phyloP scores from a whole-genome alignment of 2,329 filamentous ascomycete genomes.

The Pseudogymnoascus sp. region DNA sequence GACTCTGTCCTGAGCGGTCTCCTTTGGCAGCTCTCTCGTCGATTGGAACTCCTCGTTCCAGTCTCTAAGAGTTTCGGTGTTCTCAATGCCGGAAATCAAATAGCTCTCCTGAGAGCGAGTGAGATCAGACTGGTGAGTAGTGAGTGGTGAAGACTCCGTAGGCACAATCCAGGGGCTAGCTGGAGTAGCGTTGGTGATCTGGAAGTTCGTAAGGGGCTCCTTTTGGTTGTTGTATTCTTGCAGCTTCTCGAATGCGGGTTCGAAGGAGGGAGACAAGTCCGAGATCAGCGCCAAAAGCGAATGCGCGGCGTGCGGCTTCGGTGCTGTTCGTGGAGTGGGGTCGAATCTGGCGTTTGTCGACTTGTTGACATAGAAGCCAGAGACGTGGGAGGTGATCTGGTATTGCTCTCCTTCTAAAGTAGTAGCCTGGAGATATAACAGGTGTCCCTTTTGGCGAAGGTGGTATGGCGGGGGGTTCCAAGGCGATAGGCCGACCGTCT shows the following conservation, averaged over 20 bases:
- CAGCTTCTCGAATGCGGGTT: slow-evolving; percentile 64
- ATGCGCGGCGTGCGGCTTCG: slow-evolving; percentile 73
- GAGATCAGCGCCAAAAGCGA: slow-evolving; percentile 76
- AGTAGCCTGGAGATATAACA: slow-evolving; percentile 81
- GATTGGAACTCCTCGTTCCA: slow-evolving; percentile 99
- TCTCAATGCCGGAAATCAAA: slow-evolving; percentile 82
- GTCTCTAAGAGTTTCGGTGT: slow-evolving; percentile 86
- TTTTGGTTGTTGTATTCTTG: slow-evolving; percentile 78
- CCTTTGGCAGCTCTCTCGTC: slow-evolving; percentile 86
- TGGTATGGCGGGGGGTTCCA: slow-evolving; percentile 97
- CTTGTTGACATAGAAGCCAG: slow-evolving; percentile 95
- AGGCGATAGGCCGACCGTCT: slow-evolving; percentile 76
- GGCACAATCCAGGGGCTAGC: slow-evolving; percentile 88
- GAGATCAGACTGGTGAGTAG: slow-evolving; percentile 71
- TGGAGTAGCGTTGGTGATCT: slow-evolving; percentile 90
- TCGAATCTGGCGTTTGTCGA: slow-evolving; percentile 94
- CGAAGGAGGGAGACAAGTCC: slow-evolving; percentile 76
- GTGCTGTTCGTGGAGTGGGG: slow-evolving; percentile 68
- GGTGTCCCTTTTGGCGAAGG: slow-evolving; percentile 81
- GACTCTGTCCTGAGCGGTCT: slow-evolving; percentile 88
- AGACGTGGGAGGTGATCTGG: slow-evolving; percentile 87
- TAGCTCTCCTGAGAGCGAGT: slow-evolving; percentile 90
- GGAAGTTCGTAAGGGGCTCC: slow-evolving; percentile 86
- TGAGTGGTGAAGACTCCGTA: slow-evolving; percentile 53
- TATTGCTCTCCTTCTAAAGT: slow-evolving; percentile 93